phyloP scores from a whole-genome alignment of 805 yeast genomes.

The Saturnispora mendoncae region DNA sequence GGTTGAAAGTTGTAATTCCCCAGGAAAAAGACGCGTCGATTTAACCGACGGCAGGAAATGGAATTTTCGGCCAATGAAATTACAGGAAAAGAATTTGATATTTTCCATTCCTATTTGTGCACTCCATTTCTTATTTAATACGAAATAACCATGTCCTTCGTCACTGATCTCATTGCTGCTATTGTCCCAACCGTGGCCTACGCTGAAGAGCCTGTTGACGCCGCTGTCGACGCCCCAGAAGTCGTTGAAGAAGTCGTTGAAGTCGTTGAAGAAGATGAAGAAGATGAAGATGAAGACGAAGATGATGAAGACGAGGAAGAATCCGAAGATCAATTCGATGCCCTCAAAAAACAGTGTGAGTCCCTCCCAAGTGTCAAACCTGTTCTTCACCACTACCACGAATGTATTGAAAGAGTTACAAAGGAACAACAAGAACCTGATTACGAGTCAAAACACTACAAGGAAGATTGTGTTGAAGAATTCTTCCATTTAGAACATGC shows the following conservation, averaged over 20 bases:
- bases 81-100: neutral
- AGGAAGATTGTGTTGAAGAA: constrained; percentile 98
- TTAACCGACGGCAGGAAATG: neutral
- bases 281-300: constrained; percentile 33
- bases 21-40: neutral
- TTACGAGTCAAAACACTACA: constrained; percentile 69
- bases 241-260: constrained; percentile 53
- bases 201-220: constrained; percentile 54
- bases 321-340: constrained; percentile 56
- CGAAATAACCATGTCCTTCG: constrained; percentile 32
- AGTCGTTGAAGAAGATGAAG: constrained; percentile 26
- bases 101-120: no score
- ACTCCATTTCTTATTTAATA: neutral
- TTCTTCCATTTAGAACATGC: constrained; percentile 96
- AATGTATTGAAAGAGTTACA: constrained; percentile 92
- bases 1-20: no score
- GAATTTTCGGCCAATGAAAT: neutral
- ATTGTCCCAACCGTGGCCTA: constrained; percentile 71
- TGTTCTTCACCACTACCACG: constrained; percentile 81
- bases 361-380: constrained; percentile 60
- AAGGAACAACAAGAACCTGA: constrained; percentile 77
- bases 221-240: constrained; percentile 36
- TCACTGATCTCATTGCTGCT: constrained; percentile 71
- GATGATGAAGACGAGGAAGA: constrained; percentile 47
- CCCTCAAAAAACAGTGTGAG: constrained; percentile 58